Evolutionary conservation across 1,139 yeast species (phyloP).

Genomic region (Taphrina confusa): DNA sequence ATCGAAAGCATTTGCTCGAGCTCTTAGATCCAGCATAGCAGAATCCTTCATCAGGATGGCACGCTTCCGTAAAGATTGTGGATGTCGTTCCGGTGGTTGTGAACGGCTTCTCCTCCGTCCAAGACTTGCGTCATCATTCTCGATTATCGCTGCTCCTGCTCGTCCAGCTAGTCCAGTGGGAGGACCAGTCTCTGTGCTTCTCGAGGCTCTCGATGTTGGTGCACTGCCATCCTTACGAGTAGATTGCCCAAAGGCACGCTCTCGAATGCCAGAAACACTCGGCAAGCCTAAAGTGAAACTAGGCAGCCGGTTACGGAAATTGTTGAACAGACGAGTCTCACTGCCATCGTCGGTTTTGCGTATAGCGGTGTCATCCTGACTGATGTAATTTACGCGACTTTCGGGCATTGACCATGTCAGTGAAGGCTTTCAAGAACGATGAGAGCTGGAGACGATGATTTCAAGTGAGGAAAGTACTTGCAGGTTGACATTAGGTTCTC

Average conservation of each 20-base stretch:
- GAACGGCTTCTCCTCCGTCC: constrained; percentile 7
- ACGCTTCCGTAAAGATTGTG: constrained; percentile 2
- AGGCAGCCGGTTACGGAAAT: constrained; percentile 8
- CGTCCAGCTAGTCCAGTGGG: not conserved
- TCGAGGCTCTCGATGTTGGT: not conserved
- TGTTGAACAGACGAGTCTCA: not conserved
- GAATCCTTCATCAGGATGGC: constrained; percentile 18
- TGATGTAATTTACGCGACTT: not conserved
- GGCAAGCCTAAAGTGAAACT: constrained; percentile 1
- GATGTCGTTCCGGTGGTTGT: not conserved
- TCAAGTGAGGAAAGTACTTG: no score
- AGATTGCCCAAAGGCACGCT: not conserved
- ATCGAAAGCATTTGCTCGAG: constrained; percentile 10
- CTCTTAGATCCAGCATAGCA: constrained; percentile 2
- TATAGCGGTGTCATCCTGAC: constrained; percentile 1
- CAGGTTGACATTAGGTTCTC: no score
- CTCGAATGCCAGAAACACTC: not conserved
- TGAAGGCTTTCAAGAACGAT: no score
- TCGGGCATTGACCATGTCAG: not conserved
- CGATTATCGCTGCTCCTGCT: not conserved
- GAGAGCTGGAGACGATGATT: no score
- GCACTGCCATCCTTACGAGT: constrained; percentile 1
- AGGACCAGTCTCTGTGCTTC: no score
- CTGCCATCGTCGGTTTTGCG: not conserved
- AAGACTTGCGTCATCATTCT: not conserved